phyloP scores from a whole-genome alignment of 768 basidiomycete genomes.

The Agaricus sinodeliciosus region DNA sequence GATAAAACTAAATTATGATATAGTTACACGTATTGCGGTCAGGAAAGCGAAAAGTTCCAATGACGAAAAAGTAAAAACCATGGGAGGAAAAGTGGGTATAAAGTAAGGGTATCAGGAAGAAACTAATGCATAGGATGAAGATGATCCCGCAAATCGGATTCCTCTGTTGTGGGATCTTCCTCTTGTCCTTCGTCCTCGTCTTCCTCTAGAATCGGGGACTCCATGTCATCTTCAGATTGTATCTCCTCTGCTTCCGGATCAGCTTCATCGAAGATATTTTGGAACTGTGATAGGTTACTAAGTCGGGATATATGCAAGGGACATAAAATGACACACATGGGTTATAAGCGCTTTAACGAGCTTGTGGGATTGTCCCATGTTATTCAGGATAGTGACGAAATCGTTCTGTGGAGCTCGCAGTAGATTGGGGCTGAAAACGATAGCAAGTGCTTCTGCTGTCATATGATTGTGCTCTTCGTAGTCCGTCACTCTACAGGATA shows the following conservation, averaged over 20 bases:
- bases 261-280: constrained; percentile 66
- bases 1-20: not conserved
- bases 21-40: constrained; percentile 6
- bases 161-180: not conserved
- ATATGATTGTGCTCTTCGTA: constrained; percentile 87
- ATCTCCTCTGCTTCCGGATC: constrained; percentile 53
- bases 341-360: constrained; percentile 72
- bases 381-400: constrained; percentile 69
- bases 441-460: constrained; percentile 79
- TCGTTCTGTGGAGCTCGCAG: constrained; percentile 74
- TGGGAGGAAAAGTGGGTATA: constrained; percentile 1
- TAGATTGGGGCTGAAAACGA: constrained; percentile 81
- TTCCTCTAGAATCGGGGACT: constrained; percentile 62
- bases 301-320: constrained; percentile 5
- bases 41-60: constrained; percentile 2
- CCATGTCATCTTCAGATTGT: constrained; percentile 58
- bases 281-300: constrained; percentile 32
- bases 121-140: constrained; percentile 1
- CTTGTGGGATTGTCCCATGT: constrained; percentile 73
- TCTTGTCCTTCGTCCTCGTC: constrained; percentile 50
- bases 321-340: constrained; percentile 45
- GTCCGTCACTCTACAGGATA: constrained; percentile 62
- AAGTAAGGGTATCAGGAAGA: constrained; percentile 6
- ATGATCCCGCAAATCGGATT: not conserved
- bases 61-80: not conserved